Base-by-base conservation (phyloP, 2,329 filamentous ascomycete genomes). In the Endothia cerciana region DNA sequence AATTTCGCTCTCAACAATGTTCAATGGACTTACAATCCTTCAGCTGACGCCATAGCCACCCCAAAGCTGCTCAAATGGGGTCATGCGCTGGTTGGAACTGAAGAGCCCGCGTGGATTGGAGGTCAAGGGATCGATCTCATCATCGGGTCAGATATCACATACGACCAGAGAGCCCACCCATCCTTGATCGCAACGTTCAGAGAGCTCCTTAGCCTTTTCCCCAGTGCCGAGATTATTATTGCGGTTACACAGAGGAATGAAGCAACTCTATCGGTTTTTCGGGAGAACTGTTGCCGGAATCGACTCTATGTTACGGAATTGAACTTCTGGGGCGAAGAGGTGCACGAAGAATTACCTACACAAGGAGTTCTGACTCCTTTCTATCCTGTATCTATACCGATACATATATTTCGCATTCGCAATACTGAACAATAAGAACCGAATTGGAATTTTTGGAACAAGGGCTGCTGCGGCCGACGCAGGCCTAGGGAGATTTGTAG, bases 131-230 rank as follows among this genome's bases (percentile, higher is more conserved):
- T 87, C 55, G 89, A 94, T 74, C 77, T 92, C 4, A 83, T 94
- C 2, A 77, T 94, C 36, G 92, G 91, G 4, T 90, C 91, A 41
- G 91, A 94, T 74, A 85, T 94, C 76, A 94, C 90, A 0, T 94
- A 94, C 75, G 91, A 94, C 73, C 81, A 81, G 67, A 80, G 80
- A 43, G 82, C 86, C 51, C 88, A 91, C 60, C 85, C 88, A 0
- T 80, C 86, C 1, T 80, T 94, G 30, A 81, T 91, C 2, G 83
- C 81, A 3, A 93, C 91, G 3, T 75, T 94, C 61, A 77, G 82
- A 40, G 84, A 89, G 60, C 78, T 93, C 15, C 85, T 91, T 59
- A 79, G 79, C 1, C 73, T 87, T 63, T 86, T 87, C 68, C 83
- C 87, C 2, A 72, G 73, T 0, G 79, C 88, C 17, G 78, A 85